Base-by-base conservation (phyloP, 352 stramenopile species). In the Globisporangium solare region DNA sequence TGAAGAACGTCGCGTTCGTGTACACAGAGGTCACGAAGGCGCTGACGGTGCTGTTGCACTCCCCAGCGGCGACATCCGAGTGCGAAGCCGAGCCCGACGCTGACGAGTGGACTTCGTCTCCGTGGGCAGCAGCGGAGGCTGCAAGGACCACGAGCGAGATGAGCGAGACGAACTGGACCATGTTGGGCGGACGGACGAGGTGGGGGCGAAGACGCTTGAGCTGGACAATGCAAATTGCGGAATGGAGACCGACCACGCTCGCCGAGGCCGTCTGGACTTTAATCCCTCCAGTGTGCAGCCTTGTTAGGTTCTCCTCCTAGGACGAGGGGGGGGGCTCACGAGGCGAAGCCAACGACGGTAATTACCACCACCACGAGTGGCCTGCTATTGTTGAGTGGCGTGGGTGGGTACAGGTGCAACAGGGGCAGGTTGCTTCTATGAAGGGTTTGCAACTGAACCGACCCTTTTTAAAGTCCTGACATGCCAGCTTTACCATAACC, bases 1-100 rank as follows among this genome's bases (percentile, higher is more conserved):
- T 60, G 56, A 75, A 84, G 62, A 76, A 80, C 15, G 67, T 72
- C 46, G 58, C 68, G 58, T 88, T 83, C 56, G 68, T 63, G 42
- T 83, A 58, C 39, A 64, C 61, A 7, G 71, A 64, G 40, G 77
- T 68, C 51, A 76, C 69, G 11, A 57, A 7, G 18, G 67, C 58
- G 51, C 53, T 76, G 10, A 85, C 58, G 41, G 68, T 61, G 14
- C 69, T 32, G 15, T 68, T 50, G 63, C 78, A 86, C 4, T 59
- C 50, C 15, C 55, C 49, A 10, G 51, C 47, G 22, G 39, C 50
- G 5, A 39, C 57, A 22, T 48, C 43, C 1, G 47, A 40, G 14
- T 51, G 54, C 12, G 39, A 15, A 43, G n/a, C 13, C 17, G 31
- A 12, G 10, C 52, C 41, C 18, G 51, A 46, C 31, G 35, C 48